These are phyloP conservation scores for Pogostemon cablin DNA, from an alignment of 257 asterid genomes.

Conservation along the genomic window DNA sequence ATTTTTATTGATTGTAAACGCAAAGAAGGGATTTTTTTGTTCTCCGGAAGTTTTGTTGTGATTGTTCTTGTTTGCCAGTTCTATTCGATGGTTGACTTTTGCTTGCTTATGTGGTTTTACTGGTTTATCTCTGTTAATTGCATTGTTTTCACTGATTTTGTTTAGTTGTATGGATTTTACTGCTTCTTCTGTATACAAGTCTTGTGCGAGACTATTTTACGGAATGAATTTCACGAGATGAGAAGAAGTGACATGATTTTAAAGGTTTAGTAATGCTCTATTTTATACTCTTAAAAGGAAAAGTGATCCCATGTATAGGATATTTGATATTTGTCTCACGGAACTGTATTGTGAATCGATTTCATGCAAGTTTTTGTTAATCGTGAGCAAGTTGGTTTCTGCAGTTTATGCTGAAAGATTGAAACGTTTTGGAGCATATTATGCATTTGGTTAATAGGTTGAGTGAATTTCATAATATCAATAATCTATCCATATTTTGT, in stretches of 20 bases:
- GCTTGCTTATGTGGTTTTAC: conserved; percentile 12
- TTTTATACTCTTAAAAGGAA: too few species aligned
- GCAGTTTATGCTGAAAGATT: background rate
- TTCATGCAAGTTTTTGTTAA: background rate
- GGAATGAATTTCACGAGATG: too few species aligned
- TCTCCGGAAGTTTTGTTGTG: background rate
- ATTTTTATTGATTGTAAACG: background rate
- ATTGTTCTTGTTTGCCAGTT: background rate
- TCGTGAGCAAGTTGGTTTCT: background rate
- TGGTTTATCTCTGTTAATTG: background rate
- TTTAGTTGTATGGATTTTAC: background rate
- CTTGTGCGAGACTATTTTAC: too few species aligned
- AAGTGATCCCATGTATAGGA: too few species aligned
- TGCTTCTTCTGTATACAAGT: background rate
- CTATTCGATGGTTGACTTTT: conserved; percentile 31
- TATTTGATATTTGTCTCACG: too few species aligned
- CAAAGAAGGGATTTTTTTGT: background rate
- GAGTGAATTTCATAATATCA: background rate
- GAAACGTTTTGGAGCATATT: background rate
- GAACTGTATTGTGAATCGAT: too few species aligned
- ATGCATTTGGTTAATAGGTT: background rate
- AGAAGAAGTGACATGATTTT: too few species aligned
- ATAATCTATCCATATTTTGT: background rate
- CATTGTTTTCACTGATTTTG: background rate
- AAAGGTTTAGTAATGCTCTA: too few species aligned